A percentile compares a stretch with the other conserved stretches of the same genome.
phyloP scores from a whole-genome alignment of 768 basidiomycete genomes.

The Gyrodon lividus region DNA sequence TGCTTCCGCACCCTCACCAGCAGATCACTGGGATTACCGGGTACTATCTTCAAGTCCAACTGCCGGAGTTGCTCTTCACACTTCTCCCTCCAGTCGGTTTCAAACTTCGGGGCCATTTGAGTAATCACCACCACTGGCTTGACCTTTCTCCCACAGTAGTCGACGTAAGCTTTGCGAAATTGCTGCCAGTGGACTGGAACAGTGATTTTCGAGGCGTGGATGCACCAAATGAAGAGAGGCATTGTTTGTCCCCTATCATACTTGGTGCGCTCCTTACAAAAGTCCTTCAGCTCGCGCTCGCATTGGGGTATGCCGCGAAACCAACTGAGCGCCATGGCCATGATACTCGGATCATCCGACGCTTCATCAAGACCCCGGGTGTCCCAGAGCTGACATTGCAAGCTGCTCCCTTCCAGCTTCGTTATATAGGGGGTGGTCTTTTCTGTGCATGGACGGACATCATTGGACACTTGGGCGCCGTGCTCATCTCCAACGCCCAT shows the following conservation, averaged over 20 bases:
- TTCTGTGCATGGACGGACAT: slow-evolving; percentile 18
- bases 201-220: slow-evolving; percentile 29
- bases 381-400: slow-evolving; percentile 23
- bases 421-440: slow-evolving; percentile 7
- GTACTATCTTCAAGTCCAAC: slow-evolving; percentile 9
- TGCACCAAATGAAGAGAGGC: slow-evolving; percentile 27
- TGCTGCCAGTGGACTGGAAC: slow-evolving; percentile 26
- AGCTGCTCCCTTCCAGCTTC: not conserved
- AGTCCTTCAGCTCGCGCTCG: slow-evolving; percentile 17
- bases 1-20: slow-evolving; percentile 19
- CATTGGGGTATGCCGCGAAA: slow-evolving; percentile 17
- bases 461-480: slow-evolving; percentile 19
- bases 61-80: slow-evolving; percentile 16
- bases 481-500: slow-evolving; percentile 10
- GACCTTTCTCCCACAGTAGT: slow-evolving; percentile 25
- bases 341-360: slow-evolving; percentile 5
- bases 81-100: slow-evolving; percentile 16
- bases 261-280: slow-evolving; percentile 9
- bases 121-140: slow-evolving; percentile 27
- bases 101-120: slow-evolving; percentile 20
- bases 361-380: slow-evolving; percentile 27
- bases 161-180: slow-evolving; percentile 25
- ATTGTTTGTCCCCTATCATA: not conserved
- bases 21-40: not conserved
- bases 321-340: slow-evolving; percentile 8